Evolutionary conservation across 176 grass and related monocot species (phyloP).

Genomic region (Guadua angustifolia): DNA sequence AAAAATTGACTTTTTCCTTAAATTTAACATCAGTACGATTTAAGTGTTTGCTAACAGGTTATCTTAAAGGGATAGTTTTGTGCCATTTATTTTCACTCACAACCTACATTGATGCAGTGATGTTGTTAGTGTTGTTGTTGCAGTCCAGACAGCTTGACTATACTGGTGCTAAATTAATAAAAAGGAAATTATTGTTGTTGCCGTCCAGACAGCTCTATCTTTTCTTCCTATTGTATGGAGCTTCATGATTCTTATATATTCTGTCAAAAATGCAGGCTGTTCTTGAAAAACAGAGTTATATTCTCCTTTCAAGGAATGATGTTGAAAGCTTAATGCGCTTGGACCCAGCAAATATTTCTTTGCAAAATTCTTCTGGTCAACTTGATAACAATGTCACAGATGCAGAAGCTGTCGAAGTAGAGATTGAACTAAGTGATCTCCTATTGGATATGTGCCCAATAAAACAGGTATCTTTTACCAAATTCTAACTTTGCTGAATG

Average conservation of each 20-base stretch:
- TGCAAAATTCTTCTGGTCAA: slow-evolving; percentile 64
- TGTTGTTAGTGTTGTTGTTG: neutral
- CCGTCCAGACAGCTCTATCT: neutral
- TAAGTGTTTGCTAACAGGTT: neutral
- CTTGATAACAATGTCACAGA: slow-evolving; percentile 56
- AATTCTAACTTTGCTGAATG: slow-evolving; percentile 3
- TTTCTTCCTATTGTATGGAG: neutral
- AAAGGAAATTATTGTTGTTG: slow-evolving; percentile 1
- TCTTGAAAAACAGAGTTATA: slow-evolving; percentile 96
- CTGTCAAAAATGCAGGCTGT: slow-evolving; percentile 72
- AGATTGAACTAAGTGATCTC: slow-evolving; percentile 85
- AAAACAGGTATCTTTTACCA: slow-evolving; percentile 73
- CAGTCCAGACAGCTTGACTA: slow-evolving; percentile 16
- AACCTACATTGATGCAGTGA: neutral
- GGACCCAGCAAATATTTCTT: slow-evolving; percentile 74
- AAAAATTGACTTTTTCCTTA: no score
- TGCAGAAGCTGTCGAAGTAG: slow-evolving; percentile 77
- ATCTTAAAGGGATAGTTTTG: neutral
- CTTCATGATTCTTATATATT: slow-evolving; percentile 40
- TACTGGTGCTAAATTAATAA: slow-evolving; percentile 15
- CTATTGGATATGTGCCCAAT: slow-evolving; percentile 87
- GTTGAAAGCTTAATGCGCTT: slow-evolving; percentile 89
- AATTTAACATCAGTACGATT: neutral
- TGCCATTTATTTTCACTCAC: neutral
- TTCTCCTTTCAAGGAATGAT: slow-evolving; percentile 91